A percentile compares a stretch with the other conserved stretches of the same genome.
Conservation (phyloP, 495 filamentous ascomycete species). For the Elaphomyces granulatus region DNA sequence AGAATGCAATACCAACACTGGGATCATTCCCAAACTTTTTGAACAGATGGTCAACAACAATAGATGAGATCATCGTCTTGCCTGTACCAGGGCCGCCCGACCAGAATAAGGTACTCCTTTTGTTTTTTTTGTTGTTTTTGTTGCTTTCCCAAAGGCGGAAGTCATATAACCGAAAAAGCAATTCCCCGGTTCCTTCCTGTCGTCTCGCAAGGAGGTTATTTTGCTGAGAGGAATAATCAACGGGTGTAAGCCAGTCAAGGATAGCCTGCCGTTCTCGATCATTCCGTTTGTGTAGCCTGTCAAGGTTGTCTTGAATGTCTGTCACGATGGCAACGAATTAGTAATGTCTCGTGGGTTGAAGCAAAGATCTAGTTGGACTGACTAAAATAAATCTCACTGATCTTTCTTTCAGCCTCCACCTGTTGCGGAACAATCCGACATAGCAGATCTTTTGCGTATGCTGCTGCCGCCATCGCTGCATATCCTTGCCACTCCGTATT, state of each 20-base stretch:
- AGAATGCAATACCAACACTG: slow-evolving; percentile 18
- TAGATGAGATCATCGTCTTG: slow-evolving; percentile 27
- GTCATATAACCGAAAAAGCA: slow-evolving; percentile 22
- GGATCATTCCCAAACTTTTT: slow-evolving; percentile 4
- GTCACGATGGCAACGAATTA: no score
- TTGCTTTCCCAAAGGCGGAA: slow-evolving; percentile 22
- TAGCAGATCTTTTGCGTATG: slow-evolving; percentile 19
- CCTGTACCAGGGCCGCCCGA: slow-evolving; percentile 27
- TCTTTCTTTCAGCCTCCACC: not conserved
- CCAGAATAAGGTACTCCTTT: slow-evolving; percentile 19
- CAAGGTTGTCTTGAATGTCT: no score
- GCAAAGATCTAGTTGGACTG: no score
- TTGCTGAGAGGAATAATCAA: slow-evolving; percentile 8
- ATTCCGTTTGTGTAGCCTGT: no score
- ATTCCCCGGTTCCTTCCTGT: slow-evolving; percentile 25
- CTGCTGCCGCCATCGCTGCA: slow-evolving; percentile 17
- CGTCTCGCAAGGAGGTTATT: slow-evolving; percentile 8
- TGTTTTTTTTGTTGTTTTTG: slow-evolving; percentile 4
- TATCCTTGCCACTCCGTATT: slow-evolving; percentile 17
- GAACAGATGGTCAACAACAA: slow-evolving; percentile 22
- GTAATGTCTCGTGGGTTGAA: no score
- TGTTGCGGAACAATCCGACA: not conserved
- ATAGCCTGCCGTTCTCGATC: slow-evolving; percentile 5
- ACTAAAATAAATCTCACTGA: not conserved
- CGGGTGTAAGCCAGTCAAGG: slow-evolving; percentile 11